Conservation (phyloP, 495 filamentous ascomycete genomes). For the Penicillium cataractarum region DNA sequence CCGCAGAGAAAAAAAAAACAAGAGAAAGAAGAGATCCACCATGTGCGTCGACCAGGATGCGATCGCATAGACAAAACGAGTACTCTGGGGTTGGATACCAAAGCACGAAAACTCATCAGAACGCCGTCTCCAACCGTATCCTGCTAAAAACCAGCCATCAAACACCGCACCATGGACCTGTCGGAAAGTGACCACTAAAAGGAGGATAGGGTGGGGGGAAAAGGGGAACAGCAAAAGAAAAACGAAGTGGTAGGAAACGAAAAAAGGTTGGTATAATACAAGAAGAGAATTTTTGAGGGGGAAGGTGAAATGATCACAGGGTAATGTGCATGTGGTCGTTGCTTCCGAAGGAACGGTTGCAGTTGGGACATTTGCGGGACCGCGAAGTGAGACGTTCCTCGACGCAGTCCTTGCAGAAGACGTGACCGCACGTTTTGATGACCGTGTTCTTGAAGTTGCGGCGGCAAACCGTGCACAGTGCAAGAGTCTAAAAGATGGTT, state of each 20-base stretch:
- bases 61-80: slow-evolving; percentile 20
- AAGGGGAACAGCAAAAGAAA: slow-evolving; percentile 17
- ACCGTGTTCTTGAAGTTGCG: slow-evolving; percentile 91
- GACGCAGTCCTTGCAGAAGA: slow-evolving; percentile 89
- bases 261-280: slow-evolving; percentile 44
- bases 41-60: slow-evolving; percentile 25
- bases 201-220: slow-evolving; percentile 20
- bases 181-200: slow-evolving; percentile 35
- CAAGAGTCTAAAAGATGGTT: slow-evolving; percentile 66
- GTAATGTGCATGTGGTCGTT: slow-evolving; percentile 79
- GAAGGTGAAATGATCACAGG: slow-evolving; percentile 38
- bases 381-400: slow-evolving; percentile 84
- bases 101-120: slow-evolving; percentile 33
- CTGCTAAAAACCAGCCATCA: slow-evolving; percentile 41
- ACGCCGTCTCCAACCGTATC: slow-evolving; percentile 45
- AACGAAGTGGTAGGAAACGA: slow-evolving; percentile 21
- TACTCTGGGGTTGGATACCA: slow-evolving; percentile 4
- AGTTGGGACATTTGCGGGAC: slow-evolving; percentile 92
- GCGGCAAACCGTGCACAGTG: slow-evolving; percentile 87
- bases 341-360: slow-evolving; percentile 84
- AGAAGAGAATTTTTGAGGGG: slow-evolving; percentile 22
- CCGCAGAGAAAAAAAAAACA: slow-evolving; percentile 15
- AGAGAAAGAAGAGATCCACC: slow-evolving; percentile 25
- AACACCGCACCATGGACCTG: slow-evolving; percentile 50
- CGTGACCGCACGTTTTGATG: slow-evolving; percentile 92